Percentiles rank a stretch among this genome's conserved stretches.
These are phyloP conservation scores for Monascus ruber DNA, from an alignment of 2,329 filamentous ascomycete species.

Conservation along the genomic window DNA sequence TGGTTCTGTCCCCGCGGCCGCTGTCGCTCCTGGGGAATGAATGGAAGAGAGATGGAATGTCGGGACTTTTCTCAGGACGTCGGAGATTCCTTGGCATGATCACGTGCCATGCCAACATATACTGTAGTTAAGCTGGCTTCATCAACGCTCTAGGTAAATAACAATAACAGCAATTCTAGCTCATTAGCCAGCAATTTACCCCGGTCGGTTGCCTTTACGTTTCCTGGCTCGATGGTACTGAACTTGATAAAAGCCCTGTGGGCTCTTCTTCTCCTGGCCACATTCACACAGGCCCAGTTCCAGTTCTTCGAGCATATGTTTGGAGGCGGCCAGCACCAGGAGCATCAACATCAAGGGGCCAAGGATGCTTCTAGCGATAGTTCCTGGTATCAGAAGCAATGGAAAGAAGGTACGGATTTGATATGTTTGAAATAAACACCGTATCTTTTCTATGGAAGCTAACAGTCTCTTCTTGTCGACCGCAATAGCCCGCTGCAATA, in stretches of 20 bases:
- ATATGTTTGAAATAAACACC: neutral
- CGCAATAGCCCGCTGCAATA: slow-evolving; percentile 64
- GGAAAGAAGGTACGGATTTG: slow-evolving; percentile 48
- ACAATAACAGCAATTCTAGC: no score
- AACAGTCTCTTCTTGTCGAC: slow-evolving; percentile 12
- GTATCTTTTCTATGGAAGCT: neutral
- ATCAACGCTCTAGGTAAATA: slow-evolving; percentile 3
- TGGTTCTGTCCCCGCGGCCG: neutral
- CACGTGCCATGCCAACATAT: slow-evolving; percentile 3
- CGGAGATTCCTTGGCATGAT: slow-evolving; percentile 2
- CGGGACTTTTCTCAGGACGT: slow-evolving; percentile 10
- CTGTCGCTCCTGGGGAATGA: neutral
- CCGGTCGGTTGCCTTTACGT: neutral
- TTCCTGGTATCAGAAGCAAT: slow-evolving; percentile 61
- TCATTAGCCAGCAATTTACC: no score
- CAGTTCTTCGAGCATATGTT: slow-evolving; percentile 99
- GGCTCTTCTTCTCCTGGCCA: slow-evolving; percentile 47
- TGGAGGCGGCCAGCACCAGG: slow-evolving; percentile 47
- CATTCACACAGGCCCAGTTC: slow-evolving; percentile 64
- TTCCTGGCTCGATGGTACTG: slow-evolving; percentile 12
- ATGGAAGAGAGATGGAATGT: neutral
- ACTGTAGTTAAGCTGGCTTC: slow-evolving; percentile 16
- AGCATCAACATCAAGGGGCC: slow-evolving; percentile 46
- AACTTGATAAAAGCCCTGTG: slow-evolving; percentile 18
- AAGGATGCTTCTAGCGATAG: slow-evolving; percentile 78